Evolutionary conservation across 2,329 filamentous ascomycete species (phyloP).

Genomic region (Ceratocystis huliohia): DNA sequence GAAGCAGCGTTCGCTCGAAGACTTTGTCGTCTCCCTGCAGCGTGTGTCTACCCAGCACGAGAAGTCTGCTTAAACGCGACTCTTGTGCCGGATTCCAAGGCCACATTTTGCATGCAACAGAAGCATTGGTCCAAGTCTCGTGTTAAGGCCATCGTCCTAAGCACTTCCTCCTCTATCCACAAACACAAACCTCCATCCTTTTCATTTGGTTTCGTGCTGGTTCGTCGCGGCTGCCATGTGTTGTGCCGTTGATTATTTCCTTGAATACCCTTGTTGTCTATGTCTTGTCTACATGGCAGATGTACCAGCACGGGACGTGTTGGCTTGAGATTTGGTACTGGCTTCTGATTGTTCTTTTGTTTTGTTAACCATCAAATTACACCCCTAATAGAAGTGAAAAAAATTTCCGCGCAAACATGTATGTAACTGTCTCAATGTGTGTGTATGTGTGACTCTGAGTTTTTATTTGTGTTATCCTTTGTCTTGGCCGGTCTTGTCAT

Average conservation of each 20-base stretch:
- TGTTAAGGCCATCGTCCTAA: slow-evolving; percentile 4
- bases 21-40: slow-evolving; percentile 83
- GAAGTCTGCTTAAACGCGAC: slow-evolving; percentile 54
- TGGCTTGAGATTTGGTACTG: slow-evolving; percentile 10
- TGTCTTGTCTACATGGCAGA: slow-evolving; percentile 12
- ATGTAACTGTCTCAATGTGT: not conserved
- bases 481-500: not conserved
- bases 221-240: slow-evolving; percentile 15
- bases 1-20: slow-evolving; percentile 75
- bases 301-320: slow-evolving; percentile 9
- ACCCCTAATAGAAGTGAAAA: slow-evolving; percentile 16
- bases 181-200: not conserved
- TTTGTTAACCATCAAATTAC: slow-evolving; percentile 10
- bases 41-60: slow-evolving; percentile 86
- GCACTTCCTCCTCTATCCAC: not conserved
- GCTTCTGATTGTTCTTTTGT: slow-evolving; percentile 15
- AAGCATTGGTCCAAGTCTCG: slow-evolving; percentile 10
- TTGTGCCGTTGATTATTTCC: slow-evolving; percentile 15
- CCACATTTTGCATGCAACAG: slow-evolving; percentile 6
- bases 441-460: not conserved
- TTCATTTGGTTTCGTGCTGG: slow-evolving; percentile 14
- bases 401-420: slow-evolving; percentile 14
- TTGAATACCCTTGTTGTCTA: slow-evolving; percentile 6
- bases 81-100: not conserved
- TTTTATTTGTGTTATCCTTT: not conserved